These are phyloP conservation scores for Drosera spatulata DNA, from an alignment of 179 eudicot genomes.

Conservation along the genomic window DNA sequence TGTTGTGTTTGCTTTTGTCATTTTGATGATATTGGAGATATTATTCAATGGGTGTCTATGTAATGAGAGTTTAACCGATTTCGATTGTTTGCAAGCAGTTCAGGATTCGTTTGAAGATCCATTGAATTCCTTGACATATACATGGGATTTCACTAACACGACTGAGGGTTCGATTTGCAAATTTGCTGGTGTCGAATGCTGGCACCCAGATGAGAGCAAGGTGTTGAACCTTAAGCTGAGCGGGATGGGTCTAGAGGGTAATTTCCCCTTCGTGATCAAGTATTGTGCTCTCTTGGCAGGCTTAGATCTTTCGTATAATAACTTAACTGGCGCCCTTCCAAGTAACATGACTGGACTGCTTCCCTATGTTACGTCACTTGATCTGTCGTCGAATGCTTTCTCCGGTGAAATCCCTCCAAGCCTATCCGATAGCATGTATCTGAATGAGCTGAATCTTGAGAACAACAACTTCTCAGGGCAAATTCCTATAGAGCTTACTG, in stretches of 20 bases:
- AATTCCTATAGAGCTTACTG: constrained; percentile 5
- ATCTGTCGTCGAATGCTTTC: constrained; percentile 3
- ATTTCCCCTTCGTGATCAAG: background rate
- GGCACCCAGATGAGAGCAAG: background rate
- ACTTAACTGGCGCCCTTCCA: constrained; percentile 2
- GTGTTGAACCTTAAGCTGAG: constrained; percentile 1
- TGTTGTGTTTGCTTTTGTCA: no score
- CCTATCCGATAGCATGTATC: background rate
- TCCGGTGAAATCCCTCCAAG: constrained; percentile 1
- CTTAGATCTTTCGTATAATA: constrained; percentile 4
- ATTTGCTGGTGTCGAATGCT: constrained; percentile 4
- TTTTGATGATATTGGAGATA: no score
- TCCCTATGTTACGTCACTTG: background rate
- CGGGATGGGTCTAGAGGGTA: constrained; percentile 5
- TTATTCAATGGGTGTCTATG: no score
- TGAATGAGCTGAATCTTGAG: constrained; percentile 1
- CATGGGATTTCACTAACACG: constrained; percentile 4
- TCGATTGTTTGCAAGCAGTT: constrained; percentile 6
- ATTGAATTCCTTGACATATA: no score
- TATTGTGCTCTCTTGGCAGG: constrained; percentile 4
- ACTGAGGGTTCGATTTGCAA: constrained; percentile 3
- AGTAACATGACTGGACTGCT: background rate
- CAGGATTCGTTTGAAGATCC: constrained; percentile 1
- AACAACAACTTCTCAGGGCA: constrained; percentile 1
- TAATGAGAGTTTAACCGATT: background rate